Evolutionary conservation across 768 basidiomycete genomes (phyloP).

Genomic region (Cystobasidium ongulense): DNA sequence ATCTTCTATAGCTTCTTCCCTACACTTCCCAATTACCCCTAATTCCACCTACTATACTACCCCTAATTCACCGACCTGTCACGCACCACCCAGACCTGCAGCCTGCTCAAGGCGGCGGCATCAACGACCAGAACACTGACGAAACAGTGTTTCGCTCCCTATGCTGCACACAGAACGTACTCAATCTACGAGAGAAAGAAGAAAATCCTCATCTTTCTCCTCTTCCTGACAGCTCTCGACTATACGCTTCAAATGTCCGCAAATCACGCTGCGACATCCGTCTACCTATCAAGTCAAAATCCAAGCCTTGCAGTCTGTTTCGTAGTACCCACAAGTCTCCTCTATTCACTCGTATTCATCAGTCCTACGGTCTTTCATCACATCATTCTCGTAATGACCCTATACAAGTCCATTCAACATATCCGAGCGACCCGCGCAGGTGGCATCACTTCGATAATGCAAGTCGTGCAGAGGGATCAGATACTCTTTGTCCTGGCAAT

Average conservation of each 20-base stretch:
- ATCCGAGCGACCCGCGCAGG: constrained; percentile 1
- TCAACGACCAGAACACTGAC: no score
- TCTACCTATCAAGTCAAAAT: background rate
- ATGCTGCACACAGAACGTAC: background rate
- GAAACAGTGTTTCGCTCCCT: no score
- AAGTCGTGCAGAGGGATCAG: constrained; percentile 22
- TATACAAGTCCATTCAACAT: constrained; percentile 14
- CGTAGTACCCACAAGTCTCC: background rate
- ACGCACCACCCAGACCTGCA: no score
- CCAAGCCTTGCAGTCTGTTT: constrained; percentile 22
- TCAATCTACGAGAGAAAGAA: constrained; percentile 16
- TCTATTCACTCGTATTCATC: constrained; percentile 32
- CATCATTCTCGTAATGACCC: constrained; percentile 28
- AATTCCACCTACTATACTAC: no score
- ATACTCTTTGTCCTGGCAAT: constrained; percentile 29
- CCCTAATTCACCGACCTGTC: no score
- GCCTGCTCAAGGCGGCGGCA: no score
- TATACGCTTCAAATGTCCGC: constrained; percentile 23
- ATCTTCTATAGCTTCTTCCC: no score
- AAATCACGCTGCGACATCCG: constrained; percentile 12
- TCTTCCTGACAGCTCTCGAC: background rate
- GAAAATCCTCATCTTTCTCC: background rate
- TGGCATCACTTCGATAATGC: background rate
- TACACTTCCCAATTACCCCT: background rate
- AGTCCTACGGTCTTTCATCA: constrained; percentile 30